Evolutionary conservation across 495 filamentous ascomycete genomes (phyloP).

Genomic region (Penicillium crystallinum): DNA sequence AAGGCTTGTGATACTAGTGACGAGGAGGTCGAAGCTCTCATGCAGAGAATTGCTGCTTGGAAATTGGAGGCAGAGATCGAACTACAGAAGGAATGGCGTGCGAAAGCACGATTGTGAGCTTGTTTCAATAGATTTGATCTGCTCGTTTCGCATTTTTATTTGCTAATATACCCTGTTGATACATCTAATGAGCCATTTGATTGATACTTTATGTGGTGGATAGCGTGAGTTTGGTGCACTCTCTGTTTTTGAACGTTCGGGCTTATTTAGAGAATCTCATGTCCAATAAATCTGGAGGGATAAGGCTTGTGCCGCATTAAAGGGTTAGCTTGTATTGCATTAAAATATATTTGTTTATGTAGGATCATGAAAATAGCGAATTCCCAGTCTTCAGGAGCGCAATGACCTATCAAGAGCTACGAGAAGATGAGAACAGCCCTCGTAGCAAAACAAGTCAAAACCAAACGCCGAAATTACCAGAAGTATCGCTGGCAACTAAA

Average conservation of each 20-base stretch:
- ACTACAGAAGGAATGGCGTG: slow-evolving; percentile 33
- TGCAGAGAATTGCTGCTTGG: slow-evolving; percentile 44
- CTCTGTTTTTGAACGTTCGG: not conserved
- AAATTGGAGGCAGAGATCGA: slow-evolving; percentile 42
- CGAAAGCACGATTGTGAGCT: slow-evolving; percentile 44
- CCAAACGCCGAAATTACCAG: not conserved
- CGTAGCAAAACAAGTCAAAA: not conserved
- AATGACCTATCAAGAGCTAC: not conserved
- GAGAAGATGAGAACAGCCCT: not conserved
- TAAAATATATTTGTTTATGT: too few species aligned
- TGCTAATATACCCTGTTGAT: not conserved
- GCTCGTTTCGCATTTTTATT: not conserved
- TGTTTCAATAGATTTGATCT: not conserved
- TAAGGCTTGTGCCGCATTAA: too few species aligned
- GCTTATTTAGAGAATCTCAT: not conserved
- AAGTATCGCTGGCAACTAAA: slow-evolving; percentile 14
- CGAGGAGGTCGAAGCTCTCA: slow-evolving; percentile 47
- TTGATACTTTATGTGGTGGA: not conserved
- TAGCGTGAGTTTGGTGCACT: not conserved
- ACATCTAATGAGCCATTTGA: not conserved
- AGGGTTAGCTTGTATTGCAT: too few species aligned
- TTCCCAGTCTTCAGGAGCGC: too few species aligned
- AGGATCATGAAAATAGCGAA: too few species aligned
- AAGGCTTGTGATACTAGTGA: slow-evolving; percentile 45
- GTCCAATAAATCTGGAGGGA: too few species aligned